phyloP scores from a whole-genome alignment of 2,329 filamentous ascomycete genomes.

The Diplodia sapinea region DNA sequence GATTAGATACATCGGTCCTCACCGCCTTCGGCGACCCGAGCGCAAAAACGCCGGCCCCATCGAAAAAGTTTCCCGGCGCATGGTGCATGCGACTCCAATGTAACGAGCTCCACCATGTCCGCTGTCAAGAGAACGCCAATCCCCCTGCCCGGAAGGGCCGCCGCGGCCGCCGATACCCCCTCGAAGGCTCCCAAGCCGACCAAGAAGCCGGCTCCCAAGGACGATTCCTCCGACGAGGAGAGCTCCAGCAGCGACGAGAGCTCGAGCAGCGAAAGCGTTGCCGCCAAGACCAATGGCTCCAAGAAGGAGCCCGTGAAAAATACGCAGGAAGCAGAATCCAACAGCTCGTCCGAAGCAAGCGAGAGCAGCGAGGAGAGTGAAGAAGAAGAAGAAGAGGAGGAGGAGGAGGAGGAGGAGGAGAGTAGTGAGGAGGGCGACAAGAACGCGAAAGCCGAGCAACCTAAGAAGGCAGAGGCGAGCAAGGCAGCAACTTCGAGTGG shows the following conservation, averaged over 20 bases:
- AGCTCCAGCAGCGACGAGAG: constrained; percentile 38
- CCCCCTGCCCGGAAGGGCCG: constrained; percentile 40
- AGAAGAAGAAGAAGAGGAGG: constrained; percentile 24
- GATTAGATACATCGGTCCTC: constrained; percentile 21
- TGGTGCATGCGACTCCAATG: constrained; percentile 31
- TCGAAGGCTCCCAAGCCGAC: constrained; percentile 38
- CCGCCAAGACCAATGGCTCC: constrained; percentile 36
- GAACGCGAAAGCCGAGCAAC: constrained; percentile 17
- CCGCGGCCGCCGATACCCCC: constrained; percentile 31
- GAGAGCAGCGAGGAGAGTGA: constrained; percentile 22
- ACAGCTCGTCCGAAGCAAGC: constrained; percentile 31
- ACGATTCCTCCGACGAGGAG: constrained; percentile 40
- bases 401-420: constrained; percentile 27
- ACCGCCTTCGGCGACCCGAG: constrained; percentile 24
- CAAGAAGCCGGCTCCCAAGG: constrained; percentile 35
- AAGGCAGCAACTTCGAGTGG: constrained; percentile 2
- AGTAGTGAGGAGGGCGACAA: constrained; percentile 22
- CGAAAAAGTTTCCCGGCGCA: constrained; percentile 29
- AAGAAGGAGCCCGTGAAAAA: constrained; percentile 37
- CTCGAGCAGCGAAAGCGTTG: constrained; percentile 46
- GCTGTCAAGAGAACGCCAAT: constrained; percentile 45
- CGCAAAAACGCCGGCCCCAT: constrained; percentile 22
- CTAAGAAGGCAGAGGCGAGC: constrained; percentile 3
- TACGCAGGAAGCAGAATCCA: constrained; percentile 34
- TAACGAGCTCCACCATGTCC: constrained; percentile 41